Evolutionary conservation across 768 basidiomycete genomes (phyloP).

Genomic region (Clavulina sp.): DNA sequence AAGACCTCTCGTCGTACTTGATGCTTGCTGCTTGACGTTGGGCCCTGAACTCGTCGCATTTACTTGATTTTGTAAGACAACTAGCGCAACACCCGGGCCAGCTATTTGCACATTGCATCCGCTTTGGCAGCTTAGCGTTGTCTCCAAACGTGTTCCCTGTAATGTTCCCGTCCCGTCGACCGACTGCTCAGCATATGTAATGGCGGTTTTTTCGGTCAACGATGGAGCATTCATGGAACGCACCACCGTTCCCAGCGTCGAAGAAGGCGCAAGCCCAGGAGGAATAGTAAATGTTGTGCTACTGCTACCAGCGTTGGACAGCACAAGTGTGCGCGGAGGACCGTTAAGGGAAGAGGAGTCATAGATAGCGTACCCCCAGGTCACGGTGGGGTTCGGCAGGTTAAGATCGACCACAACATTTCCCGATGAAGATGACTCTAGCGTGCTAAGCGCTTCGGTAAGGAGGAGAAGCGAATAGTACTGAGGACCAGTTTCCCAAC

Average conservation of each 20-base stretch:
- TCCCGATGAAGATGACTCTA: background rate
- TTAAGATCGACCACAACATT: slow-evolving; percentile 9
- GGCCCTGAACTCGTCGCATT: no score
- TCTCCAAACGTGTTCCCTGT: background rate
- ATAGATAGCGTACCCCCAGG: slow-evolving; percentile 11
- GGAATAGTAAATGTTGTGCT: no score
- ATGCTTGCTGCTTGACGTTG: no score
- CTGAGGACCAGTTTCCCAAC: slow-evolving; percentile 10
- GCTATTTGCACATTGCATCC: background rate
- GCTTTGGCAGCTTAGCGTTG: background rate
- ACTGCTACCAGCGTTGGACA: slow-evolving; percentile 12
- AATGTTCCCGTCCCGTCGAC: background rate
- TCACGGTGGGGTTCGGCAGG: slow-evolving; percentile 1
- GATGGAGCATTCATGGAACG: background rate
- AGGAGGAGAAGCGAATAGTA: slow-evolving; percentile 11
- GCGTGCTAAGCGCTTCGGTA: slow-evolving; percentile 8
- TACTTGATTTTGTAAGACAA: no score
- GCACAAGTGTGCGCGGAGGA: slow-evolving; percentile 6
- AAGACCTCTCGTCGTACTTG: no score
- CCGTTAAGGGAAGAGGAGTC: background rate
- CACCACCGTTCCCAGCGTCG: no score
- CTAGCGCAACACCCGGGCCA: background rate
- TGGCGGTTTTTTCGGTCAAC: background rate
- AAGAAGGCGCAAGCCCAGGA: no score
- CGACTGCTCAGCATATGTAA: background rate